These are phyloP conservation scores for Penicillium canariense DNA, from an alignment of 495 filamentous ascomycete genomes.

Conservation along the genomic window DNA sequence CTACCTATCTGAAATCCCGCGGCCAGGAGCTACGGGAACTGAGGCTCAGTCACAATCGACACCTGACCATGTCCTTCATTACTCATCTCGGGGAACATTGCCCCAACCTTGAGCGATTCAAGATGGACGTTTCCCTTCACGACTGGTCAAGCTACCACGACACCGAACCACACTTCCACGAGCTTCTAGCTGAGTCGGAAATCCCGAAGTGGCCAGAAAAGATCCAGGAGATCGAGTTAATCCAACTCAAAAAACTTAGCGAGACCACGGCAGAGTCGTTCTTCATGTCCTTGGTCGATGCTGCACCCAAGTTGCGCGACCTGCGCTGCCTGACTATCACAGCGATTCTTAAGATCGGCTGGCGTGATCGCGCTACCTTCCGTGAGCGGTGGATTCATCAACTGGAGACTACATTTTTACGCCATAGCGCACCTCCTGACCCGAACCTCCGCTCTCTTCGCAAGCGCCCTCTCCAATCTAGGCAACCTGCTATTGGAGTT, in stretches of 20 bases:
- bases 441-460: constrained; percentile 28
- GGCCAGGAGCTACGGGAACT: constrained; percentile 63
- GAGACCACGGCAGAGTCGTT: constrained; percentile 63
- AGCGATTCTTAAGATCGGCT: constrained; percentile 69
- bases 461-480: constrained; percentile 7
- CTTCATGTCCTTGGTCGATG: constrained; percentile 71
- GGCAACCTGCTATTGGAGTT: not conserved
- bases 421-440: constrained; percentile 51
- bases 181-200: constrained; percentile 57
- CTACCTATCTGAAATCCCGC: constrained; percentile 57
- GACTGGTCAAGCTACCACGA: constrained; percentile 59
- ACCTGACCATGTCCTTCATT: constrained; percentile 71
- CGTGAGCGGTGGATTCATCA: constrained; percentile 68
- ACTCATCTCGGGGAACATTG: constrained; percentile 58
- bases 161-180: constrained; percentile 66
- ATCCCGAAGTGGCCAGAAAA: constrained; percentile 72
- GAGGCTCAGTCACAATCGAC: constrained; percentile 70
- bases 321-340: constrained; percentile 68
- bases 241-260: constrained; percentile 70
- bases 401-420: constrained; percentile 63
- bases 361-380: constrained; percentile 73
- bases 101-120: constrained; percentile 63
- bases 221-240: constrained; percentile 67
- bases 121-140: constrained; percentile 70
- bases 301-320: constrained; percentile 57